Evolutionary conservation across 2,329 filamentous ascomycete genomes (phyloP).

Genomic region (Didymella sp.): DNA sequence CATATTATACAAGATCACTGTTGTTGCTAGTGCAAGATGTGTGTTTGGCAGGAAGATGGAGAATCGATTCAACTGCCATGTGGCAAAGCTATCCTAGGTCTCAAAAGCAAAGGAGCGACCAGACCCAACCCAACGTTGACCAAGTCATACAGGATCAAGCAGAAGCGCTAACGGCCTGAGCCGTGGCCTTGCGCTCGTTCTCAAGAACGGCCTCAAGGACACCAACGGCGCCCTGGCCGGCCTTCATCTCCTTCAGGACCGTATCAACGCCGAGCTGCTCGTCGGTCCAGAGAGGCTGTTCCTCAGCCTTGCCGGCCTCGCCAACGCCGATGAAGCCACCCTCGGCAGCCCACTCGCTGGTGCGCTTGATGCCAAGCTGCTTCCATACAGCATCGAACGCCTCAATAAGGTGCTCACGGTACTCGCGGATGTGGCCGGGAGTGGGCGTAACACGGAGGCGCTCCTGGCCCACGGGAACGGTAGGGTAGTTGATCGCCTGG

Average conservation of each 20-base stretch:
- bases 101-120: slow-evolving; percentile 43
- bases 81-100: slow-evolving; percentile 23
- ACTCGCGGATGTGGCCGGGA: slow-evolving; percentile 84
- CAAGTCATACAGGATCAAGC: slow-evolving; percentile 28
- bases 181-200: slow-evolving; percentile 54
- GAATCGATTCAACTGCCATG: slow-evolving; percentile 16
- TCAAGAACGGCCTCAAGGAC: slow-evolving; percentile 59
- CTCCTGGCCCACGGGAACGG: slow-evolving; percentile 97
- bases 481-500: slow-evolving; percentile 98
- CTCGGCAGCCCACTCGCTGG: slow-evolving; percentile 86
- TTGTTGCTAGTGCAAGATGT: not conserved
- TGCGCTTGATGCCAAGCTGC: slow-evolving; percentile 88
- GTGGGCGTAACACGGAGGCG: slow-evolving; percentile 95
- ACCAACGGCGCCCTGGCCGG: slow-evolving; percentile 52
- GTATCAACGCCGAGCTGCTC: slow-evolving; percentile 78
- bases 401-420: slow-evolving; percentile 82
- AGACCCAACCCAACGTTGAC: slow-evolving; percentile 25
- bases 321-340: slow-evolving; percentile 97
- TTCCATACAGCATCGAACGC: slow-evolving; percentile 89
- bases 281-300: slow-evolving; percentile 88
- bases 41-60: slow-evolving; percentile 9
- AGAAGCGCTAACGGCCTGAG: slow-evolving; percentile 54
- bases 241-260: slow-evolving; percentile 60
- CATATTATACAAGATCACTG: not conserved
- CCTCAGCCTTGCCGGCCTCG: slow-evolving; percentile 65